Evolutionary conservation across 305 asterid species (phyloP).

Genomic region (Petunia hybrid): DNA sequence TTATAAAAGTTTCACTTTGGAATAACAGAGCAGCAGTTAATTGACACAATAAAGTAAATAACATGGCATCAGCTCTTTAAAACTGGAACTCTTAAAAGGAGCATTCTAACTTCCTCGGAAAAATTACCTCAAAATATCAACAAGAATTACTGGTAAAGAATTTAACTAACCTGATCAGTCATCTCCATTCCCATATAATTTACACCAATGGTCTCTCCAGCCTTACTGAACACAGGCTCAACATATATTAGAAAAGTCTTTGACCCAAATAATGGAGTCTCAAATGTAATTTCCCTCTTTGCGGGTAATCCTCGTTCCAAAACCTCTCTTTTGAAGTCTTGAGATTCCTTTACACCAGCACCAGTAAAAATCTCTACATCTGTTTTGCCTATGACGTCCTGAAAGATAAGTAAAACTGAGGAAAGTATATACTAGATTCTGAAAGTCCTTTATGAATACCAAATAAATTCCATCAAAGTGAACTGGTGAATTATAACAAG

Average conservation of each 20-base stretch:
- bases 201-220: conserved; percentile 84
- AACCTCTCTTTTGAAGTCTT: conserved; percentile 86
- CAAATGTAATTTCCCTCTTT: conserved; percentile 94
- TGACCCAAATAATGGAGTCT: conserved; percentile 79
- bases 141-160: background rate
- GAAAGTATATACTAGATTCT: conserved; percentile 8
- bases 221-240: conserved; percentile 83
- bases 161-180: conserved; percentile 72
- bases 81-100: background rate
- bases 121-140: background rate
- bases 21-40: no score
- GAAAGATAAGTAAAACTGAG: conserved; percentile 42
- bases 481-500: conserved; percentile 21
- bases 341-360: conserved; percentile 93
- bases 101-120: background rate
- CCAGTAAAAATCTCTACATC: conserved; percentile 87
- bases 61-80: no score
- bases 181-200: conserved; percentile 98
- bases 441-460: background rate
- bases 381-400: conserved; percentile 94
- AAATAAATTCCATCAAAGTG: conserved; percentile 15
- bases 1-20: no score
- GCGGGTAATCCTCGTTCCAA: conserved; percentile 77
- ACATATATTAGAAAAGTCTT: conserved; percentile 73
- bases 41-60: no score